phyloP scores from a whole-genome alignment of 164 flowering plant species.

The Echeveria elegans region DNA sequence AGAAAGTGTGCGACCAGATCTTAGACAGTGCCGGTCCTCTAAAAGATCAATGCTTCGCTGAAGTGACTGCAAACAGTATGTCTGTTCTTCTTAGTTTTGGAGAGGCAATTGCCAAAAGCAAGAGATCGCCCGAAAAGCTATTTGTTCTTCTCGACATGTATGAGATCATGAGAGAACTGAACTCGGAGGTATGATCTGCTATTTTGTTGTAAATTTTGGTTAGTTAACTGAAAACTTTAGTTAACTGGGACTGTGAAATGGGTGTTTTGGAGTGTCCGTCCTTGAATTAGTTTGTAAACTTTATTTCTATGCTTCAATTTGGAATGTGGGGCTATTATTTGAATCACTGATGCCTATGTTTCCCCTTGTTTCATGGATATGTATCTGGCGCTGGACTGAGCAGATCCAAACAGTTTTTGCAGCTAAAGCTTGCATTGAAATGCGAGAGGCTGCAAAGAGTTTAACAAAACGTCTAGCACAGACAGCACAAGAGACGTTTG shows the following conservation, averaged over 20 bases:
- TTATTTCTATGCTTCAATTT: not conserved
- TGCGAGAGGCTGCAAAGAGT: slow-evolving; percentile 63
- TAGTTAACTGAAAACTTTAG: not conserved
- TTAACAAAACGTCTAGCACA: slow-evolving; percentile 19
- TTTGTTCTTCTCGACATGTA: not conserved
- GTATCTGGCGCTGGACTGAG: not conserved
- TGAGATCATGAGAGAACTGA: not conserved
- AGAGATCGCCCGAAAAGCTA: slow-evolving; percentile 40
- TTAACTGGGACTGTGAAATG: not conserved
- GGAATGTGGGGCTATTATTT: not conserved
- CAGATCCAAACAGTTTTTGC: slow-evolving; percentile 71
- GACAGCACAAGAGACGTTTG: not conserved
- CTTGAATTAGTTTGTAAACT: not conserved
- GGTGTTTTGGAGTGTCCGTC: not conserved
- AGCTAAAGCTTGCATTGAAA: slow-evolving; percentile 76
- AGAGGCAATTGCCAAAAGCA: slow-evolving; percentile 94
- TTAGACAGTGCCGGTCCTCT: not conserved
- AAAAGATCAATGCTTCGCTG: not conserved
- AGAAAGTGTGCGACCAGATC: not conserved
- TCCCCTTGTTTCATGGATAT: not conserved
- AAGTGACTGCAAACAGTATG: not conserved
- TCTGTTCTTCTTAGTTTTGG: slow-evolving; percentile 31
- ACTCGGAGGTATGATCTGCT: slow-evolving; percentile 4
- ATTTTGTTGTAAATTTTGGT: not conserved
- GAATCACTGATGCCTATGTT: not conserved